These are phyloP conservation scores for Penicillium pulvis DNA, from an alignment of 495 filamentous ascomycete genomes.

Conservation along the genomic window DNA sequence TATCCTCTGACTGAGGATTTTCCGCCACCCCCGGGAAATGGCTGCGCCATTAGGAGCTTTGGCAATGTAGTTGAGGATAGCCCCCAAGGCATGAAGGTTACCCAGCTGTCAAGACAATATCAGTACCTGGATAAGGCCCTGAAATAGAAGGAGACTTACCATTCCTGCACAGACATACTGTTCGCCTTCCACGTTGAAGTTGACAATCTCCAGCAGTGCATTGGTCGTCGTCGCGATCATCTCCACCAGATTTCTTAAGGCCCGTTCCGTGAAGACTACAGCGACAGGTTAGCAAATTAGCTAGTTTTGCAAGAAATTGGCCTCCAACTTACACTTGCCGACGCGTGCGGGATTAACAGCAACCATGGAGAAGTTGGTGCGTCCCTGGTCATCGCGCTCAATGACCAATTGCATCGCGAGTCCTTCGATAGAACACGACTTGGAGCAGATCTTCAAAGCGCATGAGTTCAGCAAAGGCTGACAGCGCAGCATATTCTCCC, in stretches of 20 bases:
- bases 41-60: too few species aligned
- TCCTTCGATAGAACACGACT: slow-evolving; percentile 46
- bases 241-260: slow-evolving; percentile 21
- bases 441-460: slow-evolving; percentile 16
- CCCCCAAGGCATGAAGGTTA: slow-evolving; percentile 4
- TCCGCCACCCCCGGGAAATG: too few species aligned
- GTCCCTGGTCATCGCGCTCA: slow-evolving; percentile 29
- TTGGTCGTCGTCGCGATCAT: slow-evolving; percentile 23
- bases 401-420: slow-evolving; percentile 43
- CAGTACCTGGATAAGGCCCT: too few species aligned
- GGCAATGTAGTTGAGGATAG: neutral
- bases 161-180: slow-evolving; percentile 50
- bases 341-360: slow-evolving; percentile 44
- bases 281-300: too few species aligned
- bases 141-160: slow-evolving; percentile 17
- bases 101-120: neutral
- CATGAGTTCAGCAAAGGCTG: too few species aligned
- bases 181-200: slow-evolving; percentile 38
- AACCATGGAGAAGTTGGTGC: slow-evolving; percentile 40
- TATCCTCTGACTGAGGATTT: too few species aligned
- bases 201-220: slow-evolving; percentile 43
- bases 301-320: neutral
- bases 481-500: too few species aligned
- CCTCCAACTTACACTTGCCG: slow-evolving; percentile 21
- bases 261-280: neutral